Conservation (phyloP, 495 filamentous ascomycete species). For the Penicillium simplicissimum region DNA sequence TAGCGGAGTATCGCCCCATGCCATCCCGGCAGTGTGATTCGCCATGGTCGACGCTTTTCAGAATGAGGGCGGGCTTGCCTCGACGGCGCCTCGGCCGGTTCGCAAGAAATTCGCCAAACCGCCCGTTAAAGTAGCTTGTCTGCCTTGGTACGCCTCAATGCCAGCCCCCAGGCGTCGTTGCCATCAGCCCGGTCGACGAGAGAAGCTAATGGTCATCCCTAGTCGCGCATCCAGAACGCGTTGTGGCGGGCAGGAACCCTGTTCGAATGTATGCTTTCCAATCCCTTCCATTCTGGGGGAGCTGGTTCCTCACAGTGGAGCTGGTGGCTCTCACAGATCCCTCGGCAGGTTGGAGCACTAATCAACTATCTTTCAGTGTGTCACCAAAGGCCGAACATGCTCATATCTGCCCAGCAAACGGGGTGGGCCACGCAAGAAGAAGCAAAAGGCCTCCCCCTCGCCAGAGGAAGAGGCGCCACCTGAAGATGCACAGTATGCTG, state of each 20-base stretch:
- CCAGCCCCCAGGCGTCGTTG: neutral
- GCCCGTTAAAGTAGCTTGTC: constrained; percentile 64
- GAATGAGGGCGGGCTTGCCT: constrained; percentile 19
- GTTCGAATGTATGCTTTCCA: constrained; percentile 48
- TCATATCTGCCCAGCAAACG: constrained; percentile 59
- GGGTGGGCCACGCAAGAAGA: constrained; percentile 55
- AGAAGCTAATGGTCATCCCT: constrained; percentile 12
- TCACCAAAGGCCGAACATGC: constrained; percentile 52
- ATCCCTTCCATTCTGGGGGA: neutral
- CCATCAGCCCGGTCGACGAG: neutral
- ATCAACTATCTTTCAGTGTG: constrained; percentile 41
- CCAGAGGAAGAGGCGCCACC: constrained; percentile 26
- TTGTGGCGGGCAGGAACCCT: constrained; percentile 59
- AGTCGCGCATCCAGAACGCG: constrained; percentile 60
- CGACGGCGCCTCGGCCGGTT: constrained; percentile 27
- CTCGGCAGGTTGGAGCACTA: neutral
- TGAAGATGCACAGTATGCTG: constrained; percentile 25
- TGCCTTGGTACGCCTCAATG: constrained; percentile 54
- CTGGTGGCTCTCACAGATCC: neutral
- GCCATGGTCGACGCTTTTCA: constrained; percentile 31
- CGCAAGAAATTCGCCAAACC: constrained; percentile 56
- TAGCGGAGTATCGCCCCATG: constrained; percentile 19
- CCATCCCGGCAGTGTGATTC: constrained; percentile 26
- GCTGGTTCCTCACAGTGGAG: neutral
- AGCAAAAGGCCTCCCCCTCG: constrained; percentile 31